Evolutionary conservation across 768 basidiomycete species (phyloP).

Genomic region (Coprinopsis marcescibilis): DNA sequence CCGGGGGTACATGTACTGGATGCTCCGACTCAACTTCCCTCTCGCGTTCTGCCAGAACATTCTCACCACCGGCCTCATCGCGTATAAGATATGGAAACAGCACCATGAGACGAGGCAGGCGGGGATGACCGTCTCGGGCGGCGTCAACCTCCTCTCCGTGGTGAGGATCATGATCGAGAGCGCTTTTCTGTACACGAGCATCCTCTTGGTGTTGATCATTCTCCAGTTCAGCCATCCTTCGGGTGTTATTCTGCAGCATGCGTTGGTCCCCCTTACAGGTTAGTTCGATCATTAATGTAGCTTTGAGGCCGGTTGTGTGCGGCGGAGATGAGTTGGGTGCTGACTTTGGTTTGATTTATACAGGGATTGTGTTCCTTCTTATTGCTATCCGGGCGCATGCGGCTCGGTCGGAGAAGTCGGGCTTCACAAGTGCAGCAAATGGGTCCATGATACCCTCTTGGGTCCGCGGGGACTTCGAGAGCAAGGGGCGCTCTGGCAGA

Average conservation of each 20-base stretch:
- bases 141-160: slow-evolving; percentile 15
- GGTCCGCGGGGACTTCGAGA: neutral
- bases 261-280: slow-evolving; percentile 27
- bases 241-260: slow-evolving; percentile 21
- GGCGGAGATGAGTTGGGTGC: no score
- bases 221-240: slow-evolving; percentile 21
- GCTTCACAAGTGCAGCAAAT: slow-evolving; percentile 4
- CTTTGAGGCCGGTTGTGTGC: no score
- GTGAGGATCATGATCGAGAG: slow-evolving; percentile 26
- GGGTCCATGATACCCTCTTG: slow-evolving; percentile 3
- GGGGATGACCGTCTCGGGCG: slow-evolving; percentile 13
- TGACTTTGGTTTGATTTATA: neutral
- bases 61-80: slow-evolving; percentile 25
- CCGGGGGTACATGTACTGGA: slow-evolving; percentile 2
- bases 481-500: neutral
- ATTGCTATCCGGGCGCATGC: slow-evolving; percentile 25
- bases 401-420: slow-evolving; percentile 10
- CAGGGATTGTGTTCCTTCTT: slow-evolving; percentile 28
- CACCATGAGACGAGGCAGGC: slow-evolving; percentile 16
- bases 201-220: slow-evolving; percentile 23
- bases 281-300: neutral
- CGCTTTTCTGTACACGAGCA: slow-evolving; percentile 25
- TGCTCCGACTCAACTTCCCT: slow-evolving; percentile 21
- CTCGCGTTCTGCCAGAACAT: slow-evolving; percentile 23
- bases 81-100: slow-evolving; percentile 21